Percentiles rank a stretch among this genome's conserved stretches.
phyloP scores from a whole-genome alignment of 2,329 filamentous ascomycete genomes.

The Fusarium liriodendri region DNA sequence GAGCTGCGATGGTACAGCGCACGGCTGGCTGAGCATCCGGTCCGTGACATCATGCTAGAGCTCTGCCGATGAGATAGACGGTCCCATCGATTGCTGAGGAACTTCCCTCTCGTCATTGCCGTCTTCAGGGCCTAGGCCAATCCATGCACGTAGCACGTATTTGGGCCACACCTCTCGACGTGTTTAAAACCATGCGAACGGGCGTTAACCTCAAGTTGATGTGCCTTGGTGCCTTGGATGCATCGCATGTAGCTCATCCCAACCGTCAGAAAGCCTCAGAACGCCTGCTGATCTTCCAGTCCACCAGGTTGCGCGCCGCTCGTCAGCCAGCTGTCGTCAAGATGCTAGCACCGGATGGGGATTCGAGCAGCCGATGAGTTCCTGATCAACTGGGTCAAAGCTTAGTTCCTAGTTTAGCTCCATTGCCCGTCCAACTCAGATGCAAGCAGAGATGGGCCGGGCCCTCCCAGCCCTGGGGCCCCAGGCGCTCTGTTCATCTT shows the following conservation, averaged over 20 bases:
- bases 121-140: conserved; percentile 2
- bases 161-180: conserved; percentile 18
- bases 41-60: background rate
- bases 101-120: conserved; percentile 2
- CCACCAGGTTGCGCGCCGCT: conserved; percentile 1
- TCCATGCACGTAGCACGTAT: background rate
- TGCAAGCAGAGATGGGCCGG: conserved; percentile 5
- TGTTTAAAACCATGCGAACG: conserved; percentile 18
- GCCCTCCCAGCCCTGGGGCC: conserved; percentile 9
- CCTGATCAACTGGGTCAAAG: conserved; percentile 23
- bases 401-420: conserved; percentile 27
- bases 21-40: background rate
- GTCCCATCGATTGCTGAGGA: background rate
- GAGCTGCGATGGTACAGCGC: background rate
- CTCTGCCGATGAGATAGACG: background rate
- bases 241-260: conserved; percentile 7
- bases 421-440: conserved; percentile 2
- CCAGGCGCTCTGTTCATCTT: conserved; percentile 5
- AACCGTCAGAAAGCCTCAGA: conserved; percentile 18
- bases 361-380: conserved; percentile 20
- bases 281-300: conserved; percentile 21
- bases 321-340: conserved; percentile 1
- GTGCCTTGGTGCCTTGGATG: conserved; percentile 8
- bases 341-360: conserved; percentile 5
- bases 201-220: conserved; percentile 6